Percentiles rank a stretch among this genome's conserved stretches.
Conservation (phyloP, 306 rosid genomes). For the Lablab purpureus region DNA sequence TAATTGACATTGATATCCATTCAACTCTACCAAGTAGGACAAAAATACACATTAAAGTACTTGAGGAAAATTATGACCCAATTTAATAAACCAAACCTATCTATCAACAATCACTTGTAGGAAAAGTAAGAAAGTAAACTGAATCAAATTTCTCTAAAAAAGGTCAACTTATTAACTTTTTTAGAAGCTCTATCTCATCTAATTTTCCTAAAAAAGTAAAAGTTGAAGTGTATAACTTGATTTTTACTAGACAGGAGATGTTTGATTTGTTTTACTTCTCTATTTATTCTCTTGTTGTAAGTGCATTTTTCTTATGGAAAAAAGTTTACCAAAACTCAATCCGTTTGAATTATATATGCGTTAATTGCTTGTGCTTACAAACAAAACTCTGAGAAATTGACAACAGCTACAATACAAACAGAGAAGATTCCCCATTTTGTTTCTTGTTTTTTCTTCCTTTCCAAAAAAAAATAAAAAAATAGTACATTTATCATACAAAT, state of each 20-base stretch:
- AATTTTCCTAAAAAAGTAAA: background rate
- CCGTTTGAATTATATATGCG: background rate
- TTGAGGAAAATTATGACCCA: background rate
- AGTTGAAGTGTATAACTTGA: background rate
- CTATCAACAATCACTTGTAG: background rate
- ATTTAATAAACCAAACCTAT: background rate
- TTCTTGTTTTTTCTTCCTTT: conserved; percentile 16
- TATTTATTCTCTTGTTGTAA: background rate
- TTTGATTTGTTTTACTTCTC: background rate
- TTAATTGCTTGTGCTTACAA: background rate
- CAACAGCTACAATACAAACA: background rate
- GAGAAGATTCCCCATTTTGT: background rate
- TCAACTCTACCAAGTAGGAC: background rate
- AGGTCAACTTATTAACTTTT: background rate
- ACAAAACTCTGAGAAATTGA: conserved; percentile 4
- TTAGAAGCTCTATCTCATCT: background rate
- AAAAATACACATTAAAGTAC: conserved; percentile 14
- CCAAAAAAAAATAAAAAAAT: too few species aligned
- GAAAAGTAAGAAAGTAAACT: background rate
- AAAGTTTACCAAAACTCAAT: background rate
- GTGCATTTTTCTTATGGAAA: background rate
- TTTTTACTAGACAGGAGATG: background rate
- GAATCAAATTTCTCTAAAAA: background rate
- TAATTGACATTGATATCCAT: conserved; percentile 1
- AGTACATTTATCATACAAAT: too few species aligned